Conservation (phyloP, 345 rosid genomes). For the Populus alba region DNA sequence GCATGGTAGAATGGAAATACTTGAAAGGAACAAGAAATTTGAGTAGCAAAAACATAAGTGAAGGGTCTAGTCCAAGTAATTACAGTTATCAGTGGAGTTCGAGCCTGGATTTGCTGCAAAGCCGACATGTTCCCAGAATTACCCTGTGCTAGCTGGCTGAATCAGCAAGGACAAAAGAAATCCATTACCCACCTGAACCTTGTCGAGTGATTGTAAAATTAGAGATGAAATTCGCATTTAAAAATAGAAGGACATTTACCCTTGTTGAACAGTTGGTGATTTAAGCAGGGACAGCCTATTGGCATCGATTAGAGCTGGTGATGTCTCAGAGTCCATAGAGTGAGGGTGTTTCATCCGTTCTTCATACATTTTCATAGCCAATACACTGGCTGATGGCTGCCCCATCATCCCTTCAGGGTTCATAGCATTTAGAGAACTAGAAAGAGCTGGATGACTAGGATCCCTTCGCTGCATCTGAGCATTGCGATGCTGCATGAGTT, state of each 20-base stretch:
- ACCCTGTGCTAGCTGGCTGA: conserved; percentile 62
- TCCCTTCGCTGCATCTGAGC: conserved; percentile 58
- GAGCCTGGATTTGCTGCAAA: conserved; percentile 51
- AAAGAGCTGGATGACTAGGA: conserved; percentile 43
- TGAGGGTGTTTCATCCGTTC: conserved; percentile 55
- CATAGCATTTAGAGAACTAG: conserved; percentile 42
- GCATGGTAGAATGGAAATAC: background rate
- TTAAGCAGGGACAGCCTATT: conserved; percentile 50
- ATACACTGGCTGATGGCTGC: conserved; percentile 50
- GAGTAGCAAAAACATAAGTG: background rate
- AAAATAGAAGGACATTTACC: conserved; percentile 28
- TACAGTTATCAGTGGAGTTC: conserved; percentile 39
- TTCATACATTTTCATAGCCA: conserved; percentile 65
- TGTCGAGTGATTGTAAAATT: conserved; percentile 1
- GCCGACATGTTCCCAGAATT: conserved; percentile 50
- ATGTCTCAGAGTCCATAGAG: conserved; percentile 50
- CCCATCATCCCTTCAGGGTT: conserved; percentile 59
- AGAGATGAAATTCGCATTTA: background rate
- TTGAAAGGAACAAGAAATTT: background rate
- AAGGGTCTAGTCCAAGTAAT: conserved; percentile 15
- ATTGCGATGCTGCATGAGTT: conserved; percentile 53
- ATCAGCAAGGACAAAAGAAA: conserved; percentile 8
- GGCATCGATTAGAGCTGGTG: conserved; percentile 49
- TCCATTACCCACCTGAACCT: conserved; percentile 1
- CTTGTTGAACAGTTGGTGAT: conserved; percentile 44